Base-by-base conservation (phyloP, 2,329 filamentous ascomycete species). In the Sporothrix curviconia region DNA sequence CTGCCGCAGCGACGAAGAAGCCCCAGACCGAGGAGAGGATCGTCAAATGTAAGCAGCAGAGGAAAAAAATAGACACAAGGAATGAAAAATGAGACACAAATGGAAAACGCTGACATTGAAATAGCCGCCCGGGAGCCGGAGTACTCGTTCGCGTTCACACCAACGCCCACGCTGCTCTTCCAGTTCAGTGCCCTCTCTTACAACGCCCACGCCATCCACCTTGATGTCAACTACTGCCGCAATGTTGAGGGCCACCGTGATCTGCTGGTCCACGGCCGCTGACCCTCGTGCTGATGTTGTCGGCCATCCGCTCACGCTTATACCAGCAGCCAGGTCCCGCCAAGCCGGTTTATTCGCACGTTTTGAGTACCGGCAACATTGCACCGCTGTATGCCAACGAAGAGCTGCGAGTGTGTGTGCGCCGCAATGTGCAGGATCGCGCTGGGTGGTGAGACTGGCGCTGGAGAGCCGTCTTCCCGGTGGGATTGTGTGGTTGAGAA, bases 141-240 rank as follows among this genome's bases (percentile, higher is more conserved):
- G 15, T 70, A 72, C 60, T 67, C 67, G 22, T 67, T 87, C 64
- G 73, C 74, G 0, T 72, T 96, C 24, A 80, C 73, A 0, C 90
- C 91, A 1, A 85, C 85, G 2, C 76, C 81, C 3, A 76, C 80
- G 4, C 80, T 96, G 4, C 83, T 99, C 55, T 96, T 95, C 74
- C 84, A 92, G 59, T 97, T 92, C 76, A 94, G 88, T 19, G 91
- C 91, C 0, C 81, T 99, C 34, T 92, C 89, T 2, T 92, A 90
- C 76, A 99, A 99, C 71, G 90, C 90, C 1, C 94, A 99, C 71
- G 78, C 81, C 15, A 96, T 99, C 64, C 94, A 99, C 72, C 78
- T 95, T 22, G 89, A 96, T 69, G 80, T 78, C 1, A 67, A 78
- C 43, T 95, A 90, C 71, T 85, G 84, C 53, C 79, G 79, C 39